phyloP scores from a whole-genome alignment of 2,329 filamentous ascomycete genomes.

The Xylaria sp. region DNA sequence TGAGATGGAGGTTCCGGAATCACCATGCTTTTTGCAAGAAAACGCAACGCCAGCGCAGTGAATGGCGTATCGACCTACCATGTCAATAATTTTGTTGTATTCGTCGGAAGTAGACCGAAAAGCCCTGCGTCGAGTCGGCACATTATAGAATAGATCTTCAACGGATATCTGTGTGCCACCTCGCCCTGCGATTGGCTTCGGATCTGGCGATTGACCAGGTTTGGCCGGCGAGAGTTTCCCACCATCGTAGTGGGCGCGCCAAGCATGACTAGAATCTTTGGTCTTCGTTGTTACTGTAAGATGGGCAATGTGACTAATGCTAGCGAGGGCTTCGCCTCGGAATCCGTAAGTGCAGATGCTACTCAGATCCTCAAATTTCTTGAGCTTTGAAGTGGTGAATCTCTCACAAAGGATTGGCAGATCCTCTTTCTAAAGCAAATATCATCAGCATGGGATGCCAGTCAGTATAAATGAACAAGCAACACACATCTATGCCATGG shows the following conservation, averaged over 20 bases:
- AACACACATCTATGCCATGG: slow-evolving; percentile 86
- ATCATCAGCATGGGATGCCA: slow-evolving; percentile 43
- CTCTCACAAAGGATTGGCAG: slow-evolving; percentile 91
- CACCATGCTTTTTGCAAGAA: slow-evolving; percentile 96
- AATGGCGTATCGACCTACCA: slow-evolving; percentile 92
- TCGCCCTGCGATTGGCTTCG: slow-evolving; percentile 87
- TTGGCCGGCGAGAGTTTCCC: slow-evolving; percentile 86
- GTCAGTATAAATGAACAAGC: neutral
- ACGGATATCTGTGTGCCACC: slow-evolving; percentile 95
- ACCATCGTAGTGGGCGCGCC: slow-evolving; percentile 87
- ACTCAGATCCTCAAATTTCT: slow-evolving; percentile 89
- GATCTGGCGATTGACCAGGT: slow-evolving; percentile 86
- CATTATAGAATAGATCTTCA: slow-evolving; percentile 97
- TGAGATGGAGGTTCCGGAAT: slow-evolving; percentile 83
- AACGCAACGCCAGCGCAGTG: slow-evolving; percentile 94
- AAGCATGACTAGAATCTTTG: slow-evolving; percentile 86
- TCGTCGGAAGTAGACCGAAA: slow-evolving; percentile 94
- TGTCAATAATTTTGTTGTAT: slow-evolving; percentile 96
- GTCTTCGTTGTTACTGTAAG: slow-evolving; percentile 95
- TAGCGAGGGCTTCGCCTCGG: slow-evolving; percentile 92
- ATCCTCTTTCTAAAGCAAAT: slow-evolving; percentile 78
- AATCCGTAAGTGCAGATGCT: slow-evolving; percentile 98
- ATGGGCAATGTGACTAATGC: slow-evolving; percentile 98
- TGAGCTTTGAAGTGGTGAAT: slow-evolving; percentile 96
- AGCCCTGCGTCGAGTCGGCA: slow-evolving; percentile 86